A percentile compares a stretch with the other conserved stretches of the same genome.
Evolutionary conservation across 1,139 yeast genomes (phyloP).

Genomic region (Zygoascus sp.): DNA sequence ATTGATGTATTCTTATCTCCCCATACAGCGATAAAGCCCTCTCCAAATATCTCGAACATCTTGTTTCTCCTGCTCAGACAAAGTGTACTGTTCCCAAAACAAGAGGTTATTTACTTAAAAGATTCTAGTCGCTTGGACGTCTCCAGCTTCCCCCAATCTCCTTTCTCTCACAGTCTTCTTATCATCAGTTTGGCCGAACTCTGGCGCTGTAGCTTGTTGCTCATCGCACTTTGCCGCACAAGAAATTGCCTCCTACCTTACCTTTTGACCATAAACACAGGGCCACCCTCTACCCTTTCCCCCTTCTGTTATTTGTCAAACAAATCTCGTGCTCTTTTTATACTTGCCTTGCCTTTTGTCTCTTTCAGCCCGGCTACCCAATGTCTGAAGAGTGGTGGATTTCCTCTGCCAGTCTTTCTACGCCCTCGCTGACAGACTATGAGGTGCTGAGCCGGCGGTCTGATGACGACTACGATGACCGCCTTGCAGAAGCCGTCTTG

Average conservation of each 20-base stretch:
- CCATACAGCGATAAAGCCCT: neutral
- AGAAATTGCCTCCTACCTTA: neutral
- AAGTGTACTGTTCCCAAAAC: too few relatives aligned
- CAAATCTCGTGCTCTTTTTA: neutral
- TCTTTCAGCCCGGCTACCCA: neutral
- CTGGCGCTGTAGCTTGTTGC: too few relatives aligned
- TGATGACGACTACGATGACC: slow-evolving; percentile 17
- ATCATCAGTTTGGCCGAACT: too few relatives aligned
- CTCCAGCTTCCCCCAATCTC: too few relatives aligned
- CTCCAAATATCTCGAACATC: too few relatives aligned
- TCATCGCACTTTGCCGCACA: slow-evolving; percentile 4
- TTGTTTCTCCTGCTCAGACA: too few relatives aligned
- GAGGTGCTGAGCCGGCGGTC: slow-evolving; percentile 11
- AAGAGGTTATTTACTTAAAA: too few relatives aligned
- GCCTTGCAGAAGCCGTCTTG: slow-evolving; percentile 84
- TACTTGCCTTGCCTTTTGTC: neutral
- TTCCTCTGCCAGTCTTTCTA: slow-evolving; percentile 6
- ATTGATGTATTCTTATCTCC: neutral
- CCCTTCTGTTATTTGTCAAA: too few relatives aligned
- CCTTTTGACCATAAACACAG: neutral
- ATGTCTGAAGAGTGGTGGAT: slow-evolving; percentile 10
- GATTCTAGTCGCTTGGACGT: too few relatives aligned
- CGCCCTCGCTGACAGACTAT: slow-evolving; percentile 11
- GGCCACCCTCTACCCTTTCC: neutral
- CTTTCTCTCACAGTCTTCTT: too few relatives aligned